These are phyloP conservation scores for maize (Zea mays) DNA, from an alignment of 176 grass and related monocot species.

Conservation along the genomic window Zm-B73-REFERENCE-NAM-5.0 NC_050096.1:112829001-112829500, in stretches of 20 bases:
- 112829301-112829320: neutral
- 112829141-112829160: neutral
- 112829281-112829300: neutral
- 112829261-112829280: neutral
- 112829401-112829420: slow-evolving; percentile 1
- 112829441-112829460: neutral
- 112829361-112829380: neutral
- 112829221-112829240: neutral
- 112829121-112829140: too few relatives aligned
- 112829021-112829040: too few relatives aligned
- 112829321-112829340: neutral
- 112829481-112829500: slow-evolving; percentile 6
- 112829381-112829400: neutral
- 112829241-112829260: neutral
- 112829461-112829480: neutral
- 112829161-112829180: neutral
- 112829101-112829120: too few relatives aligned
- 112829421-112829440: neutral
- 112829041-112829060: too few relatives aligned
- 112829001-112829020: too few relatives aligned
- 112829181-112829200: neutral
- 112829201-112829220: neutral
- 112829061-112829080: too few relatives aligned
- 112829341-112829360: neutral
- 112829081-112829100: too few relatives aligned